Conservation (phyloP, 495 filamentous ascomycete species). For the Thermothielavioides terrestris region DNA sequence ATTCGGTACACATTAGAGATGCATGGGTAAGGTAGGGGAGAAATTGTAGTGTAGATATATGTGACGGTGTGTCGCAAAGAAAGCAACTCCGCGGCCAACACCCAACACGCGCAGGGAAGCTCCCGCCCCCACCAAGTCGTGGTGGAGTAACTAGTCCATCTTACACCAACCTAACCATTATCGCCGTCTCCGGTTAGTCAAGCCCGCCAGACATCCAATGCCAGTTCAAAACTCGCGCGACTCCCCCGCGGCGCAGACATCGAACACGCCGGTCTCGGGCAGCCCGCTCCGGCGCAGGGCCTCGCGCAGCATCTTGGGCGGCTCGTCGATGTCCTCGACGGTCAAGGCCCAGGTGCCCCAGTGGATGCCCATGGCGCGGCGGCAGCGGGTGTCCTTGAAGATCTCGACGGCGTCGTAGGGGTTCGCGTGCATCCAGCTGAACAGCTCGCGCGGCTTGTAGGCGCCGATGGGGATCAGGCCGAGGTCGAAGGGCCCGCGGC, state of each 20-base stretch:
- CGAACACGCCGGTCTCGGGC: conserved; percentile 73
- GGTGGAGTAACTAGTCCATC: too few species aligned
- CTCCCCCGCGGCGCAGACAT: conserved; percentile 80
- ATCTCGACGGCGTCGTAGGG: conserved; percentile 86
- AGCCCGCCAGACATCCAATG: not conserved
- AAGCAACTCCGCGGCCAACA: too few species aligned
- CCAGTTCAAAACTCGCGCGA: conserved; percentile 57
- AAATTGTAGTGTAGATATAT: too few species aligned
- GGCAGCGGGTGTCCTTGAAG: conserved; percentile 78
- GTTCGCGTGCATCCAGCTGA: conserved; percentile 77
- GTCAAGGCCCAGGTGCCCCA: conserved; percentile 94
- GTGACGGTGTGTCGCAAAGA: too few species aligned
- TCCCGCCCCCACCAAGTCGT: too few species aligned
- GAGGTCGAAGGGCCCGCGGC: conserved; percentile 82
- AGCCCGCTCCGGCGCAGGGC: conserved; percentile 65
- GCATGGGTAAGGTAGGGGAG: too few species aligned
- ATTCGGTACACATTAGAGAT: too few species aligned
- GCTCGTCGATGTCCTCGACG: conserved; percentile 76
- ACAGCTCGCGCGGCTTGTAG: conserved; percentile 69
- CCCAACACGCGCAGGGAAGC: too few species aligned
- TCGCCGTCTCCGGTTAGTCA: too few species aligned
- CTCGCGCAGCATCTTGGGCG: conserved; percentile 62
- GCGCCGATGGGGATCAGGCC: conserved; percentile 94
- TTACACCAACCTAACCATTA: too few species aligned
- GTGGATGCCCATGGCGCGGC: conserved; percentile 78